Base-by-base conservation (phyloP, 352 stramenopile genomes). In the Blastocystis sp. region DNA sequence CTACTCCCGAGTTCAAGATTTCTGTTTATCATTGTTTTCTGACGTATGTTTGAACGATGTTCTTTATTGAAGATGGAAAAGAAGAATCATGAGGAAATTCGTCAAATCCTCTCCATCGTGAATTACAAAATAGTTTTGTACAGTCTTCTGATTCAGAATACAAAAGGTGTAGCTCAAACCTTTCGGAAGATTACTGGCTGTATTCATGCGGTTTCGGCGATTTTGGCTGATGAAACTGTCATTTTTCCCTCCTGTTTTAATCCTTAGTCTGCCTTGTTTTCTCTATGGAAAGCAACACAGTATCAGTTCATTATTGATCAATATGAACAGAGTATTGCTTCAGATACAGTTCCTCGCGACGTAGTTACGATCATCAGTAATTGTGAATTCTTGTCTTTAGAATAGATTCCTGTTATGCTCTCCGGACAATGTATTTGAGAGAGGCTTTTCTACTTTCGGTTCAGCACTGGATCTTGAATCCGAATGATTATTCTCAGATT, bases 61-160 rank as follows among this genome's bases (percentile, higher is more conserved):
- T 11, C 59, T 32, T 80, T 42, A 46, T 16, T 32, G 14, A 42
- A 80, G 67, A 83, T 83, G 19, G 21, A 39, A 46, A 21, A 67
- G 9, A 51, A 29, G n/a, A 83, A 83, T 56, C 56, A 83, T 56
- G 71, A 83, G 32, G 71, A 83, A 46, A 66, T 83, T 24, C 39
- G 71, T 9, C 71, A 83, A 39, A 83, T 83, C 27, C 37, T 83
- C 19, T 83, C 71, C 71, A 83, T 83, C 71, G 51, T 83, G 21
- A 83, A 83, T 56, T 83, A 66, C 71, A 83, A 83, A 51, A 66
- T 83, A 37, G n/a, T 83, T 65, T 56, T 66, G 6, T 83, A 83
- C 27, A 83, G 52, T 54, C 35, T 83, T 2, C 49, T 83, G 51
- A 65, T 83, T 27, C 71, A 83, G 12, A 63, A 46, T n/a, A 66